Percentiles rank a stretch among this genome's conserved stretches.
Evolutionary conservation across 768 basidiomycete genomes (phyloP).

Genomic region (Suillus luteus): DNA sequence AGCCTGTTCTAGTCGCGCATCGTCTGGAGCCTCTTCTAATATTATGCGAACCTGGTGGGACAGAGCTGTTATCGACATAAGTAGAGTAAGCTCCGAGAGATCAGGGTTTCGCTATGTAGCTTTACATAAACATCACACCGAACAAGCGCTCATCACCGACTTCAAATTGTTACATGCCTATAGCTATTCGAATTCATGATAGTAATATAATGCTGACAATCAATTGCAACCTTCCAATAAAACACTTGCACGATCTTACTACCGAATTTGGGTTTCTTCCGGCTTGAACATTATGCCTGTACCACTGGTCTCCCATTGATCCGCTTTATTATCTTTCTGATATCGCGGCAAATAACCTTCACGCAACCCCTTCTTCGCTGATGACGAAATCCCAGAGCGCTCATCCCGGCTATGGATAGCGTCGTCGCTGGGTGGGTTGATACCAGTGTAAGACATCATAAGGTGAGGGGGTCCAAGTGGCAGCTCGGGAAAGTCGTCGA

Average conservation of each 20-base stretch:
- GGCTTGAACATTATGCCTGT: conserved; percentile 38
- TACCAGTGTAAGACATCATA: conserved; percentile 47
- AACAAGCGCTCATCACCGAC: background rate
- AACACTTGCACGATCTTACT: background rate
- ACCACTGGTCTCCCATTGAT: conserved; percentile 40
- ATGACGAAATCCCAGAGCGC: conserved; percentile 35
- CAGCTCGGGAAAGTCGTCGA: conserved; percentile 41
- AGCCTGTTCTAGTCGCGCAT: conserved; percentile 49
- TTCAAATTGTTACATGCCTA: conserved; percentile 7
- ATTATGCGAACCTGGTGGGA: conserved; percentile 57
- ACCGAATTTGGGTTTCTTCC: conserved; percentile 26
- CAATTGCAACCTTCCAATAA: background rate
- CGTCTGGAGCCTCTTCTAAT: conserved; percentile 56
- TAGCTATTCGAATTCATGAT: too few relatives aligned
- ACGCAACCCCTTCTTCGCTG: conserved; percentile 36
- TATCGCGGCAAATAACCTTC: conserved; percentile 42
- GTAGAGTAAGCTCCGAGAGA: conserved; percentile 7
- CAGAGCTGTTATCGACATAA: conserved; percentile 41
- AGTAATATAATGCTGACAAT: background rate
- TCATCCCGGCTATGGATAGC: conserved; percentile 37
- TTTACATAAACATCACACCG: background rate
- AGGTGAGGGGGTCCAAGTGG: conserved; percentile 48
- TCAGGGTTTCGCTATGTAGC: background rate
- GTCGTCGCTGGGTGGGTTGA: conserved; percentile 36
- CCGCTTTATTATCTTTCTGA: conserved; percentile 37